Evolutionary conservation across 495 filamentous ascomycete species (phyloP), one percentile per base, ranked within the genome.

Genomic region (Penicillium cataractarum): DNA sequence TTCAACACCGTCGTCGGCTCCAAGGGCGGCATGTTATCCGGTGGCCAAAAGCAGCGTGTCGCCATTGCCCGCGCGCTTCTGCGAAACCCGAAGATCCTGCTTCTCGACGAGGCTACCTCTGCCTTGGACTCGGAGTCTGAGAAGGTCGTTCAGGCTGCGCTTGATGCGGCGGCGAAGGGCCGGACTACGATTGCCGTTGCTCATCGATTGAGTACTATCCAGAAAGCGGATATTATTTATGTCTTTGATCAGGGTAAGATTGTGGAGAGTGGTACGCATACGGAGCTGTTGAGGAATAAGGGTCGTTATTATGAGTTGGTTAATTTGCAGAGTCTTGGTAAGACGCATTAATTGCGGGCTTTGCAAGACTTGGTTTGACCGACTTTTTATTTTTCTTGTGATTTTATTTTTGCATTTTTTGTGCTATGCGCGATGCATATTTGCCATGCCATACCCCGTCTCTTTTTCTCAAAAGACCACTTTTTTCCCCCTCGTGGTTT

Each of bases 41-140:
- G 92, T 39, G 92, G 92, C 6, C 92, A 96, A 72, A 92, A 92
- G 66, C 92, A 96, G 70, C 87, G 92, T 50, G 84, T 96, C 4
- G 90, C 90, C 7, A 90, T 89, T 57, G 90, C 90, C 26, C 81
- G 89, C 19, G 91, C 92, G 35, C 77, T 94, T 42, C 80, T 91
- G 50, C 82, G 92, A 44, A 80, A 90, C 71, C 86, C 91, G 53
- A 84, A 87, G 74, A 76, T 92, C 40, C 77, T 92, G 3, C 83
- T 95, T 4, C 80, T 96, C 1, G 92, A 96, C 61, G 92, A 96
- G 74, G 92, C 92, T 5, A 96, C 92, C 7, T 90, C 86, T 10
- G 90, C 89, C 6, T 80, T 96, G 3, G 92, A 96, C 76, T 90
- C 87, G 0, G 90, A 93, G 68, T 89, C 85, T 2, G 92, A 96